Base-by-base conservation (phyloP, 1,284 basidiomycete species). In the Ceratobasidium sp. region DNA sequence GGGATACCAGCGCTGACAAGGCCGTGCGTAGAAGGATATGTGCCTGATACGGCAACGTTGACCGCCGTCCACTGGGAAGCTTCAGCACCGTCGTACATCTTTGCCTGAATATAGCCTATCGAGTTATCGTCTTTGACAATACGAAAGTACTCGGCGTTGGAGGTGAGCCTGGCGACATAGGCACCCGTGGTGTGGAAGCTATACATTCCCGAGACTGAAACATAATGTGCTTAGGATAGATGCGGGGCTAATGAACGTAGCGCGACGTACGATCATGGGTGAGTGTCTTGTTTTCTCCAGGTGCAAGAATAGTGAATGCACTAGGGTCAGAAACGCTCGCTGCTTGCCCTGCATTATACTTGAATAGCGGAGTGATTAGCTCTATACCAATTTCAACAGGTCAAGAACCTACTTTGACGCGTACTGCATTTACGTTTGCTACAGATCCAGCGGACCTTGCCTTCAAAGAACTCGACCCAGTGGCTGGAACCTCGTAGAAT, bases 201-300 rank as follows among this genome's bases (percentile, higher is more conserved):
- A 52, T 74, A 74, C 57, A 63, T 71, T 14, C 70, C 52, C 47
- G 73, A 69, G 16, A 74, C 73, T 74, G 43, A 21, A 16, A 32
- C 50, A 30, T 43, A 44, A 59, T 28, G 21, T 38, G 23, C 18
- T 23, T 21, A 43, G n/a, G 11, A 18, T 43, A 9, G 16, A 41
- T 32, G 32, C n/a, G 13, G 21, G 21, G 38, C 18, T 1, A 26
- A 44, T 8, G 30, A 9, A 9, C 5, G 49, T 38, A 11, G 35
- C 11, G 35, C 11, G 4, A 74, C 73, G 3, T 50, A 74, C 73
- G 55, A 57, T 74, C 64, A 47, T 74, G 73, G 28, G 43, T 52
- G 13, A 74, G 59, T 16, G 61, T 71, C 47, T 64, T 64, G 63
- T 47, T 62, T 50, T 74, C 67, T 30, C 73, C 73, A 21, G 67